Evolutionary conservation across 768 basidiomycete species (phyloP).

Genomic region (Suillus sp.): DNA sequence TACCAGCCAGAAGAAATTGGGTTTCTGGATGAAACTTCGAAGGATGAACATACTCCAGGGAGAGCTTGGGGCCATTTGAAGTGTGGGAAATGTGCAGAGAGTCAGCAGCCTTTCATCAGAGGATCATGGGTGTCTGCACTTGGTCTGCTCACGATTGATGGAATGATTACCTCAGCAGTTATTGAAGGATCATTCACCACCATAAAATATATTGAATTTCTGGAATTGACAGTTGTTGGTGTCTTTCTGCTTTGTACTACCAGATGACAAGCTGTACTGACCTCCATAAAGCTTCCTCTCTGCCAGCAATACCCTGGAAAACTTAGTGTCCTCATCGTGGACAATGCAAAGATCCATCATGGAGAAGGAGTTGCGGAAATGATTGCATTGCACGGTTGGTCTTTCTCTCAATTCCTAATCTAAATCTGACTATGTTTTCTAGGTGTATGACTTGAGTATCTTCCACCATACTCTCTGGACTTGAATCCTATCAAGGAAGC

Average conservation of each 20-base stretch:
- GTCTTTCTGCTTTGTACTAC: background rate
- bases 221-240: constrained; percentile 32
- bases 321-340: constrained; percentile 17
- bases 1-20: constrained; percentile 37
- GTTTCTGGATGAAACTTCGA: constrained; percentile 39
- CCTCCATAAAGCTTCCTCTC: constrained; percentile 21
- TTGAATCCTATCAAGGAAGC: constrained; percentile 41
- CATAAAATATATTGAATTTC: constrained; percentile 26
- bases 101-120: too few species aligned
- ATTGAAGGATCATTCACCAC: constrained; percentile 36
- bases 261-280: too few species aligned
- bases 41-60: constrained; percentile 30
- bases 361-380: constrained; percentile 28
- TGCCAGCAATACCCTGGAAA: constrained; percentile 24
- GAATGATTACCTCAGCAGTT: constrained; percentile 31
- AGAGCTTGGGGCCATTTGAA: constrained; percentile 25
- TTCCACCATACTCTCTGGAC: constrained; percentile 42
- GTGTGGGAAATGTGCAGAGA: constrained; percentile 25
- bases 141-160: constrained; percentile 34
- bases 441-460: constrained; percentile 33
- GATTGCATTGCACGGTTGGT: constrained; percentile 16
- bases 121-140: constrained; percentile 20
- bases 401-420: too few species aligned
- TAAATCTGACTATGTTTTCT: background rate
- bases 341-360: constrained; percentile 22